These are phyloP conservation scores for Cenchrus fungigraminus DNA, from an alignment of 176 grass and related monocot genomes.

Conservation along the genomic window DNA sequence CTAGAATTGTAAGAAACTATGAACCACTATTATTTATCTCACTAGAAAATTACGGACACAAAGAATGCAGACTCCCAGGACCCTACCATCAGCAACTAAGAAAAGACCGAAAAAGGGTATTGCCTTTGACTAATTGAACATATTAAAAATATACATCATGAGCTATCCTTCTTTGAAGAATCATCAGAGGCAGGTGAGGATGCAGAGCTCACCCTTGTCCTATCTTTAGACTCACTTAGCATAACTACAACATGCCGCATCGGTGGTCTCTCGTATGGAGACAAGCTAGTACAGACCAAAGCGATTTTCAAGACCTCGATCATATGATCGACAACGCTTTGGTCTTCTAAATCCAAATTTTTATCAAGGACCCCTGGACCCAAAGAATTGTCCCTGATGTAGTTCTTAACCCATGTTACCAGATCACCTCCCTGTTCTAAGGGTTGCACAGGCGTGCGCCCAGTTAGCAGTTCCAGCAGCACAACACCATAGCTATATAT, in stretches of 20 bases:
- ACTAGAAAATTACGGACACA: conserved; percentile 43
- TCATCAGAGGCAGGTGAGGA: conserved; percentile 71
- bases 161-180: conserved; percentile 72
- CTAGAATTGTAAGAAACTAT: conserved; percentile 23
- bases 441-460: conserved; percentile 82
- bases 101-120: conserved; percentile 25
- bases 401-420: conserved; percentile 93
- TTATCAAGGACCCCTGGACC: conserved; percentile 67
- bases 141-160: conserved; percentile 53
- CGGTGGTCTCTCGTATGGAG: conserved; percentile 81
- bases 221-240: conserved; percentile 92
- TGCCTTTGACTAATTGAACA: conserved; percentile 40
- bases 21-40: conserved; percentile 31
- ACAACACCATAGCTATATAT: conserved; percentile 97
- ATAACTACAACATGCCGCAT: conserved; percentile 98
- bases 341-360: conserved; percentile 76
- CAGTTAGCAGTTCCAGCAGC: conserved; percentile 90
- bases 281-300: conserved; percentile 86
- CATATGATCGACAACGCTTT: conserved; percentile 68
- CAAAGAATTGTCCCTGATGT: conserved; percentile 80
- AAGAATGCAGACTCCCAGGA: conserved; percentile 43
- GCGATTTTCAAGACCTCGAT: conserved; percentile 94
- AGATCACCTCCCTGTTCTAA: conserved; percentile 92
- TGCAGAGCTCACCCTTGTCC: conserved; percentile 57
- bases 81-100: conserved; percentile 31